A percentile compares a stretch with the other conserved stretches of the same genome.
Conservation (phyloP, 495 filamentous ascomycete species). For the Neurospora africana region DNA sequence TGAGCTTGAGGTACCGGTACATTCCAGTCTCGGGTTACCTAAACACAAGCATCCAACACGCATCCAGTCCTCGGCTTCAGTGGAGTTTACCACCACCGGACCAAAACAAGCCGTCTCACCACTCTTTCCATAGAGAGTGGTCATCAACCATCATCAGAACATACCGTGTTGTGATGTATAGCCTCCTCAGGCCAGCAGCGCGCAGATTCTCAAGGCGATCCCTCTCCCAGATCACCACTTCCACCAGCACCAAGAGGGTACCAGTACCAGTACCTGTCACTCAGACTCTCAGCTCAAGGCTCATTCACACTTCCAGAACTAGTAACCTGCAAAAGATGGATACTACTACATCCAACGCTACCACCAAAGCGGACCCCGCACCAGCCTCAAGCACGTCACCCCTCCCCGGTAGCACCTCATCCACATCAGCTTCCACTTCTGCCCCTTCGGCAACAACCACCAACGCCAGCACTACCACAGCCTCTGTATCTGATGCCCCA, state of each 20-base stretch:
- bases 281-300: neutral
- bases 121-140: neutral
- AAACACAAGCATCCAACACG: neutral
- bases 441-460: neutral
- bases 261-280: neutral
- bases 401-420: neutral
- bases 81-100: neutral
- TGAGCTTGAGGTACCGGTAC: neutral
- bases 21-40: neutral
- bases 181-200: neutral
- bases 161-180: neutral
- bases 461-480: neutral
- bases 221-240: neutral
- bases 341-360: neutral
- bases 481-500: neutral
- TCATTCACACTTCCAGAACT: neutral
- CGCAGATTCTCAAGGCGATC: neutral
- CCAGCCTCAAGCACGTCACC: neutral
- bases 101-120: neutral
- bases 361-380: neutral
- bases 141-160: neutral
- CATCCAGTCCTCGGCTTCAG: neutral
- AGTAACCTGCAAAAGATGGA: neutral
- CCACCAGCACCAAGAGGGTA: neutral
- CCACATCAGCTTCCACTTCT: neutral